Conservation (phyloP, 108 stramenopile species). For the Fragilaria crotonensis region DNA sequence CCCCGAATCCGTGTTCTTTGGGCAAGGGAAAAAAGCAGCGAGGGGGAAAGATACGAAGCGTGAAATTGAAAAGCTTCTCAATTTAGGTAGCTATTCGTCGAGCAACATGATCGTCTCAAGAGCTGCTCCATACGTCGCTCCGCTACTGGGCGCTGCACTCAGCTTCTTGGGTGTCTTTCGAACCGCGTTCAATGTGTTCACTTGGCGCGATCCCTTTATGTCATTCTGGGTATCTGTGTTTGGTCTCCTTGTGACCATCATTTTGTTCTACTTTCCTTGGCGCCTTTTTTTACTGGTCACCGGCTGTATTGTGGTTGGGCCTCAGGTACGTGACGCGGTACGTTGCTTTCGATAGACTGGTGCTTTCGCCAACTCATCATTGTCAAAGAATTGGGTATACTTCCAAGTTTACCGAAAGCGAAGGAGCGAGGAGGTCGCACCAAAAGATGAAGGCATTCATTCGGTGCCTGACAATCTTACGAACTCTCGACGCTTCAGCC, state of each 20-base stretch:
- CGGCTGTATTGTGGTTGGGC: conserved; percentile 49
- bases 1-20: conserved; percentile 26
- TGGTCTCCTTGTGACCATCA: conserved; percentile 9
- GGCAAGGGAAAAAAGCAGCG: conserved; percentile 9
- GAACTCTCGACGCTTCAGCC: conserved; percentile 2
- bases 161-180: conserved; percentile 23
- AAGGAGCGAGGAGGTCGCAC: background rate
- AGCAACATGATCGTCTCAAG: conserved; percentile 28
- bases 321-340: conserved; percentile 18
- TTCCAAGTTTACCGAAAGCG: background rate
- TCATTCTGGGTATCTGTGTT: conserved; percentile 41
- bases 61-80: conserved; percentile 31
- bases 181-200: conserved; percentile 44
- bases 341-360: background rate
- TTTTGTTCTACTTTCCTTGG: conserved; percentile 64
- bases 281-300: conserved; percentile 44
- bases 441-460: background rate
- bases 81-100: conserved; percentile 29
- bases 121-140: conserved; percentile 24
- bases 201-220: conserved; percentile 63
- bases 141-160: conserved; percentile 22
- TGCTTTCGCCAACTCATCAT: background rate
- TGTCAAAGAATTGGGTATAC: conserved; percentile 3
- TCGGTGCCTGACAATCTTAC: background rate
- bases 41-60: conserved; percentile 16